Evolutionary conservation across 139 green algal genomes (phyloP).

Genomic region (Bryopsis sp.): DNA sequence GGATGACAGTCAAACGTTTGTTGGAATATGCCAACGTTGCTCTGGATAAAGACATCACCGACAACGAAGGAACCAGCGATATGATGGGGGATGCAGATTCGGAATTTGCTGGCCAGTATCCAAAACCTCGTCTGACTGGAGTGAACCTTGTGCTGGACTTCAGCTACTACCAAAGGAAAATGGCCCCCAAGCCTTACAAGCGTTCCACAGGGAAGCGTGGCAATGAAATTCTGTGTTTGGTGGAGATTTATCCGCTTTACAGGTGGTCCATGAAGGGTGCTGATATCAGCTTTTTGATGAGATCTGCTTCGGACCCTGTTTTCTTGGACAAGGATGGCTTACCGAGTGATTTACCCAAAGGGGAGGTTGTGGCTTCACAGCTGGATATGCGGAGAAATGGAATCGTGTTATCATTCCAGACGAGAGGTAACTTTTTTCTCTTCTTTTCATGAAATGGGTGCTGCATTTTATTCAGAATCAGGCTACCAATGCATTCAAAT

Average conservation of each 20-base stretch:
- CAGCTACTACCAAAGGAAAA: constrained; percentile 2
- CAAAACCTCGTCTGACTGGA: constrained; percentile 9
- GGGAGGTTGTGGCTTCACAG: constrained; percentile 12
- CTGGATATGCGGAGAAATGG: constrained; percentile 8
- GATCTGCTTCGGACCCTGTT: background rate
- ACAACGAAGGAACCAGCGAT: too few relatives aligned
- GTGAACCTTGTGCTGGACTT: constrained; percentile 3
- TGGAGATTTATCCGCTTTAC: constrained; percentile 3
- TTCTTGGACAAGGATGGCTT: constrained; percentile 5
- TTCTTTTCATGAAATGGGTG: too few relatives aligned
- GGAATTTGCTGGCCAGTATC: background rate
- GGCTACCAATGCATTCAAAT: background rate
- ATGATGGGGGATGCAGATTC: too few relatives aligned
- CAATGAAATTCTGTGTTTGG: background rate
- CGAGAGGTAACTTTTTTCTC: too few relatives aligned
- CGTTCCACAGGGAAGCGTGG: background rate
- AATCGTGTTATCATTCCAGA: constrained; percentile 5
- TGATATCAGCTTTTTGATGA: background rate
- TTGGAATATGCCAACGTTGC: too few relatives aligned
- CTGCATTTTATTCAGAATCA: too few relatives aligned
- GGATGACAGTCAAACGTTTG: too few relatives aligned
- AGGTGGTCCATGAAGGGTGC: background rate
- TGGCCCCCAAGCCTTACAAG: constrained; percentile 6
- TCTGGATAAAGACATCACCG: too few relatives aligned
- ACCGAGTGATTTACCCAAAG: constrained; percentile 20